Base-by-base conservation (phyloP, 148 eudicot genomes). In the Polygonum aviculare region DNA sequence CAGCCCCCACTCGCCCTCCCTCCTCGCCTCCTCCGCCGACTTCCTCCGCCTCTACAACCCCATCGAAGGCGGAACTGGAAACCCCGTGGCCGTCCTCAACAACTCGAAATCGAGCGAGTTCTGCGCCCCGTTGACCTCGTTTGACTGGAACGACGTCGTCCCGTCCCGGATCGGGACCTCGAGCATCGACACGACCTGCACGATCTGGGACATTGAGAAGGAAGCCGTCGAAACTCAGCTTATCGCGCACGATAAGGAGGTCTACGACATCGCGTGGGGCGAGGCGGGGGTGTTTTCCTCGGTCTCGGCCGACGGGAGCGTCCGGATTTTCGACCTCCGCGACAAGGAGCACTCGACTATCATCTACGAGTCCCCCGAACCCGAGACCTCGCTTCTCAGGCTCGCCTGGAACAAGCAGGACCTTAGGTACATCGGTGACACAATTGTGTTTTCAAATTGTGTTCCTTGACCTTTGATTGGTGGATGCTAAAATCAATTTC, bases 181-280 rank as follows among this genome's bases (percentile, higher is more conserved):
- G 5, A 87, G 91, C 67, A 91, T 93, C 21, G 98, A 91, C 55
- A 96, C 99, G 0, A 96, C 98, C 2, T 96, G 98, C 51, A 96
- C 99, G 11, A 84, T 96, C 69, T 96, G 99, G 97, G 99, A 96
- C 80, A 74, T 96, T 21, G 99, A 95, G 62, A 89, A 83, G 52
- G 84, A 88, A 1, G 94, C 86, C 0, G 97, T 90, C 1, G 97
- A 95, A 38, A 95, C 98, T 12, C 98, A 95, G 79, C 71, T 95
- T 60, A 95, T 95, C 44, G 98, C 98, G 0, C 97, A 95, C 65
- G 98, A 95, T 77, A 95, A 92, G 70, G 98, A 95, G 81, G 98
- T 95, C 52, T 88, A 95, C 74, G 98, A 95, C 81, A 95, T 95
- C 74, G 97, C 98, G n/a, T 95, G 98, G 97, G 97, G 97, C 0